phyloP scores from a whole-genome alignment of 805 yeast species.

The Lachancea lanzarotensis region DNA sequence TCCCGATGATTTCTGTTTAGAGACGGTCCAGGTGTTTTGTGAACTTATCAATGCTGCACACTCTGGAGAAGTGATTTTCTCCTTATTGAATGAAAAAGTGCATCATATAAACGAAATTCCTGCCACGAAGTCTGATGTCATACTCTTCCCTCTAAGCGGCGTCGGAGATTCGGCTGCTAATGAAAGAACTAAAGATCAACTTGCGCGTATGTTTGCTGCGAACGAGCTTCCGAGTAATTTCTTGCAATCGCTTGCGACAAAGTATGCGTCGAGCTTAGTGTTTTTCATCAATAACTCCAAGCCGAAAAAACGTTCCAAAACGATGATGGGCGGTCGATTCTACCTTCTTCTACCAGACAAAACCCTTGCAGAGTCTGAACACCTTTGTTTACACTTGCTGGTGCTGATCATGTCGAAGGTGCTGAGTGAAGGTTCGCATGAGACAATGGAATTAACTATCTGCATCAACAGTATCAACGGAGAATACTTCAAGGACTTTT shows the following conservation, averaged over 20 bases:
- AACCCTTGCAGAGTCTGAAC: constrained; percentile 25
- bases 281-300: constrained; percentile 24
- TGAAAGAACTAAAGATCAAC: constrained; percentile 18
- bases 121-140: constrained; percentile 9
- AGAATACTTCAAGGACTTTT: neutral
- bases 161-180: constrained; percentile 13
- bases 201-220: constrained; percentile 26
- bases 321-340: constrained; percentile 18
- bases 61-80: constrained; percentile 55
- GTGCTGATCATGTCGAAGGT: constrained; percentile 22
- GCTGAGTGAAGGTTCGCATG: neutral
- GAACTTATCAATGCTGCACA: constrained; percentile 42
- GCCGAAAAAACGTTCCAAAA: constrained; percentile 18
- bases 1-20: constrained; percentile 27
- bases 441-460: neutral
- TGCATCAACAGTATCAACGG: neutral
- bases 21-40: constrained; percentile 33
- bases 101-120: constrained; percentile 18
- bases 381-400: constrained; percentile 22
- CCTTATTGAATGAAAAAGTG: constrained; percentile 28
- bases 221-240: constrained; percentile 27
- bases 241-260: constrained; percentile 17
- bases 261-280: constrained; percentile 18
- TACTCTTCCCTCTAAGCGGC: constrained; percentile 19
- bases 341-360: constrained; percentile 22